Percentiles rank a stretch among this genome's conserved stretches.
These are phyloP conservation scores for Neurospora crassa DNA, from an alignment of 2,329 filamentous ascomycete species.

Conservation along the genomic window DNA sequence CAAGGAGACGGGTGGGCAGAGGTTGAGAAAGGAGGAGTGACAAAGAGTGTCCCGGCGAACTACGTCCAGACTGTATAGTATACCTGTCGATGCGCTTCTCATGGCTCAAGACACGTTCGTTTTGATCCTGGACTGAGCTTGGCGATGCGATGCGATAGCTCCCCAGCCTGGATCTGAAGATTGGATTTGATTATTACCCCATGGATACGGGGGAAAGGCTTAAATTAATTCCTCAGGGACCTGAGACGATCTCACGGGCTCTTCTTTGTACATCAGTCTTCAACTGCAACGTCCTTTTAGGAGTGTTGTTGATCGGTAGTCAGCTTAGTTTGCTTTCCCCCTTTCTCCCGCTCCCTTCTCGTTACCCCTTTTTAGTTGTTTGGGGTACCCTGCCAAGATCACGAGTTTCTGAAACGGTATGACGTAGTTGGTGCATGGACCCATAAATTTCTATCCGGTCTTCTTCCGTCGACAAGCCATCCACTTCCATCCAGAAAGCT, in stretches of 20 bases:
- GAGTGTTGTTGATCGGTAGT: neutral
- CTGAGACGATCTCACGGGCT: neutral
- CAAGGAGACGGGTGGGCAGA: slow-evolving; percentile 93
- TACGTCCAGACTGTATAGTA: slow-evolving; percentile 70
- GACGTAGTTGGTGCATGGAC: neutral
- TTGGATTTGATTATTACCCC: neutral
- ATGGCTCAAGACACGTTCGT: neutral
- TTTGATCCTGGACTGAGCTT: neutral
- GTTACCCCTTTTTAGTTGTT: neutral
- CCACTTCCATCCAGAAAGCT: neutral
- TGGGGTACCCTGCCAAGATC: neutral
- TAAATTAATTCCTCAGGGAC: neutral
- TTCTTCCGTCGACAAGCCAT: neutral
- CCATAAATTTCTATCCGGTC: neutral
- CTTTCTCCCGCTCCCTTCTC: neutral
- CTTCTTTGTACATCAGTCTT: neutral
- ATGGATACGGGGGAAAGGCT: neutral
- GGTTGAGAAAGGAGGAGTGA: slow-evolving; percentile 82
- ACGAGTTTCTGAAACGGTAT: neutral
- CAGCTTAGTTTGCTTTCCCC: neutral
- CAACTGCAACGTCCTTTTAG: neutral
- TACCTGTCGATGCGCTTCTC: neutral
- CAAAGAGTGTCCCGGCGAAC: slow-evolving; percentile 85
- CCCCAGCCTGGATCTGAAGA: neutral
- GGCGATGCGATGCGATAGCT: neutral